phyloP scores from a whole-genome alignment of 2,329 filamentous ascomycete genomes.

The Botryotinia convoluta region DNA sequence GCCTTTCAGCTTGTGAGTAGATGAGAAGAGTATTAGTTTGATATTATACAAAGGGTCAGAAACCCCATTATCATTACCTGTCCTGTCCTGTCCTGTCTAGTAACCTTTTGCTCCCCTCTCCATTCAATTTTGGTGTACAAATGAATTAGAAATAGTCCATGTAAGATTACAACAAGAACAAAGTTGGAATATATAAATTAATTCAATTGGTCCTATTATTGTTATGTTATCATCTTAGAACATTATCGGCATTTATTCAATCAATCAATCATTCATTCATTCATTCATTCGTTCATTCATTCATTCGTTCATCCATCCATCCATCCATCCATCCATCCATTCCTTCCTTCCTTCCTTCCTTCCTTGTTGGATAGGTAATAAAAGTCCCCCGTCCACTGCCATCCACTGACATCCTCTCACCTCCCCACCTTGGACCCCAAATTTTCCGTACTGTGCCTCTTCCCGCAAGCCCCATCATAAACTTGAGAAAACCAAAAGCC shows the following conservation, averaged over 20 bases:
- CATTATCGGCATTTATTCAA: background rate
- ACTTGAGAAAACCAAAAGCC: background rate
- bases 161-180: background rate
- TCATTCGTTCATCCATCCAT: background rate
- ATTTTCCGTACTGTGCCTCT: slow-evolving; percentile 15
- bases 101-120: no score
- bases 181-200: background rate
- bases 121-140: no score
- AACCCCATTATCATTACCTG: no score
- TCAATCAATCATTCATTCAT: background rate
- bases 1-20: no score
- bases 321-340: no score
- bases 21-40: background rate
- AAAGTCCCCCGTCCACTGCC: background rate
- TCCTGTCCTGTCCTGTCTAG: no score
- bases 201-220: background rate
- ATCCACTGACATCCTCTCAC: background rate
- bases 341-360: background rate
- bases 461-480: slow-evolving; percentile 12
- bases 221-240: background rate
- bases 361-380: background rate
- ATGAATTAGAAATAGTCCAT: background rate
- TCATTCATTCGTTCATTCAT: background rate
- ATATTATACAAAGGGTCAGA: background rate
- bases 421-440: slow-evolving; percentile 19